Percentiles rank a stretch among this genome's conserved stretches.
These are phyloP conservation scores for Haemoproteus tartakovskyi DNA, from an alignment of 169 alveolate genomes.

Conservation along the genomic window DNA sequence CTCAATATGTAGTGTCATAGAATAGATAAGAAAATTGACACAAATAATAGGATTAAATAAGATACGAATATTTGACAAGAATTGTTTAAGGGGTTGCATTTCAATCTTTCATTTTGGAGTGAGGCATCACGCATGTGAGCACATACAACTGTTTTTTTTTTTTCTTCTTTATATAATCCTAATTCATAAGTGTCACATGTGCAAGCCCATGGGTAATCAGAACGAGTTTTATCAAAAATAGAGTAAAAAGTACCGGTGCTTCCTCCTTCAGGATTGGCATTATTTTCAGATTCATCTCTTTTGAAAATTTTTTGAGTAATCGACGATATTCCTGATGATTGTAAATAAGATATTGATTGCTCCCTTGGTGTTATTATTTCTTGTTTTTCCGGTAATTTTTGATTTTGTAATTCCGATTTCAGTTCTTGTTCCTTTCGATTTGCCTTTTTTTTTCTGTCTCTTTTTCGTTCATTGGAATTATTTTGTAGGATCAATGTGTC, in stretches of 20 bases:
- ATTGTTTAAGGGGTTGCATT: conserved; percentile 72
- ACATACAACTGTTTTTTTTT: conserved; percentile 73
- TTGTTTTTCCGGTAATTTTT: no score
- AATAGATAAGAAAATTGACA: neutral
- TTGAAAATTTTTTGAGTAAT: neutral
- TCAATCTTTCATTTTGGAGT: conserved; percentile 69
- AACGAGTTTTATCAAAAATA: conserved; percentile 64
- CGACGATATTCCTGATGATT: neutral
- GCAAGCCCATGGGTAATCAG: conserved; percentile 84
- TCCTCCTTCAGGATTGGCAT: conserved; percentile 43
- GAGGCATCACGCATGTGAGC: conserved; percentile 77
- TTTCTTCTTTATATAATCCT: conserved; percentile 67
- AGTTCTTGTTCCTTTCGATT: no score
- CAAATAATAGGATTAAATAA: neutral
- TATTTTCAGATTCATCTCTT: conserved; percentile 7
- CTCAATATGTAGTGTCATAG: neutral
- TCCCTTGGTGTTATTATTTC: no score
- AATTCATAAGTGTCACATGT: conserved; percentile 71
- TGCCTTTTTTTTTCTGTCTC: no score
- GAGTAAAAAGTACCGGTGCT: conserved; percentile 35
- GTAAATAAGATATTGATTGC: no score
- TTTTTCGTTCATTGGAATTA: no score
- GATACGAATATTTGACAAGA: conserved; percentile 35
- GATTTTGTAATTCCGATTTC: no score
- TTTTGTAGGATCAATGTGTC: no score